Base-by-base conservation (phyloP, 2,329 filamentous ascomycete genomes). In the Helminthosporium solani region DNA sequence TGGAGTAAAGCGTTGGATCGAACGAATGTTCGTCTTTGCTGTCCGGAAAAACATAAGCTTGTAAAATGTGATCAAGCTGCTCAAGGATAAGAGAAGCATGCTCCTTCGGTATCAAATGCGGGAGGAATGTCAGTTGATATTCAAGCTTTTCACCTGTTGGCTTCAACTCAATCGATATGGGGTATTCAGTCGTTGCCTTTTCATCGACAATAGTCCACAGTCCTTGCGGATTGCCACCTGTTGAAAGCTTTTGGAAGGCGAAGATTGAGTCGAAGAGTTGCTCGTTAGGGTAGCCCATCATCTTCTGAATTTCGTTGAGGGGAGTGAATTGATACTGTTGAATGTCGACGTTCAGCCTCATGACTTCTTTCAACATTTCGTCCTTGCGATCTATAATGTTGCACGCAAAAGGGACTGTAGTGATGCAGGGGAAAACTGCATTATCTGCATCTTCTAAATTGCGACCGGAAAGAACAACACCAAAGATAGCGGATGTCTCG, bases 181-280 rank as follows among this genome's bases (percentile, higher is more conserved):
- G 76, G 66, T 92, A 96, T 57, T 95, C 88, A 2, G 88, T 82
- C 1, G 77, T 81, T 5, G 87, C 85, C 40, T 81, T 74, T 47
- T 95, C 90, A 14, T 82, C 73, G 1, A 81, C 52, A 0, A 87
- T 53, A 6, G 73, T 73, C 86, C 88, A 95, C 0, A 76, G 25
- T 71, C 56, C 42, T 2, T 45, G 56, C 49, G 38, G 28, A 47
- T 44, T 28, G 42, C 54, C 15, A 41, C 70, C 54, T 8, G 23
- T 45, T 7, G 52, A 16, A 47, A 75, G 61, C 53, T 87, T 88
- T 61, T 96, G 91, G 60, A 90, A 92, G 0, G 89, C 86, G 48
- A 96, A 82, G 1, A 96, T 75, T 0, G 90, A 92, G 61, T 96
- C 90, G 56, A 96, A 96, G 0, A 94, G 75, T 0, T 79, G 73